Percentiles rank a stretch among this genome's conserved stretches.
These are phyloP conservation scores for Mycena indigotica DNA, from an alignment of 768 basidiomycete genomes.

Conservation along the genomic window DNA sequence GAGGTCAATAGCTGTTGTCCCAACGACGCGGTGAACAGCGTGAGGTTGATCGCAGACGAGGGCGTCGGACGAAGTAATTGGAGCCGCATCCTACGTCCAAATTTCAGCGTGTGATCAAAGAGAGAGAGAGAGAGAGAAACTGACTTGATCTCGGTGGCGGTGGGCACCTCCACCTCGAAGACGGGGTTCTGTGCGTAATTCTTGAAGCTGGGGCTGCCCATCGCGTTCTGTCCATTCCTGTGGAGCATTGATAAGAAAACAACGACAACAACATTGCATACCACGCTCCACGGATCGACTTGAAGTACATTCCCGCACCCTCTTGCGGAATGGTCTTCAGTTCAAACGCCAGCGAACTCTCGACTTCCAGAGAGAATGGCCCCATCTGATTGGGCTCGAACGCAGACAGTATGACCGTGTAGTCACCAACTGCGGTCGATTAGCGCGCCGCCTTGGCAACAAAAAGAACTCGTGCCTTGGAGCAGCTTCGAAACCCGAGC, in stretches of 20 bases:
- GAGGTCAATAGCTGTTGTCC: conserved; percentile 61
- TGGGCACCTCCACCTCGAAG: conserved; percentile 60
- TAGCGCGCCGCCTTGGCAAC: background rate
- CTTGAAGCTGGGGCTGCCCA: conserved; percentile 67
- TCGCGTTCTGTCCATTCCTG: conserved; percentile 59
- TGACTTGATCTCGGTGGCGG: conserved; percentile 60
- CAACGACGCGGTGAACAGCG: conserved; percentile 51
- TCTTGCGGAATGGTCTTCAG: conserved; percentile 74
- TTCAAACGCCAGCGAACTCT: conserved; percentile 63
- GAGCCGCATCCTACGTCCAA: conserved; percentile 67
- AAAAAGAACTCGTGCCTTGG: conserved; percentile 43
- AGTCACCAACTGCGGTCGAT: conserved; percentile 51
- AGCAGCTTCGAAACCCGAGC: conserved; percentile 57
- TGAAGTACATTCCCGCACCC: conserved; percentile 88
- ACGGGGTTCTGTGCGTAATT: conserved; percentile 70
- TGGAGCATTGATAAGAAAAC: background rate
- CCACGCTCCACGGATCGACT: conserved; percentile 74
- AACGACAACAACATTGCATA: conserved; percentile 32
- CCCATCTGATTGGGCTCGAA: conserved; percentile 77
- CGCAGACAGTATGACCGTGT: conserved; percentile 82
- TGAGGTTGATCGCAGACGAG: conserved; percentile 57
- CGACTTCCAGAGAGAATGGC: conserved; percentile 62
- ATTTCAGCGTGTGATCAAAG: background rate
- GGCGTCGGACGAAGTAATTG: conserved; percentile 55
- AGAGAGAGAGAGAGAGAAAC: conserved; percentile 21